Percentiles rank a stretch among this genome's conserved stretches.
phyloP scores from a whole-genome alignment of 306 rosid species.

The Oxytropis ochrocephala region DNA sequence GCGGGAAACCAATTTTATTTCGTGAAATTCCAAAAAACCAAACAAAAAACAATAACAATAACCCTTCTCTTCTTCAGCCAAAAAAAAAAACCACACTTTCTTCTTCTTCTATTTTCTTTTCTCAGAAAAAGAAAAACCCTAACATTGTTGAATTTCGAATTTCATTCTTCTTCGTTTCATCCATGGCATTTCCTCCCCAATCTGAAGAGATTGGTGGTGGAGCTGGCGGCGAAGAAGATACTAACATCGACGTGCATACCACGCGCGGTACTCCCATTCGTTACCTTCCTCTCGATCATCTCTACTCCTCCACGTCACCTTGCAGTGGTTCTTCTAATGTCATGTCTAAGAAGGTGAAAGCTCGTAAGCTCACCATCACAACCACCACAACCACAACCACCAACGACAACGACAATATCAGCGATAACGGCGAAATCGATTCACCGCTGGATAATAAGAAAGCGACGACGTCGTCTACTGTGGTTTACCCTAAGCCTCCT shows the following conservation, averaged over 20 bases:
- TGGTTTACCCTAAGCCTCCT: conserved; percentile 31
- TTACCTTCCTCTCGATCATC: conserved; percentile 82
- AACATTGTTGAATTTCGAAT: neutral
- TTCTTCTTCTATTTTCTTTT: neutral
- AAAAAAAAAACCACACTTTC: neutral
- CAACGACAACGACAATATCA: neutral
- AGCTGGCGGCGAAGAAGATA: conserved; percentile 39
- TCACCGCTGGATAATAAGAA: neutral
- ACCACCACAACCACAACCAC: neutral
- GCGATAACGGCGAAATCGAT: conserved; percentile 8
- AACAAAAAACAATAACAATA: neutral
- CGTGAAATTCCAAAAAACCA: neutral
- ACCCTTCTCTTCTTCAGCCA: neutral
- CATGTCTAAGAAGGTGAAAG: conserved; percentile 92
- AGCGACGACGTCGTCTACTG: neutral
- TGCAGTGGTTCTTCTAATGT: conserved; percentile 87
- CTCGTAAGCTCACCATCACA: conserved; percentile 47
- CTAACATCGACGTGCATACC: conserved; percentile 48
- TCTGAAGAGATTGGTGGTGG: conserved; percentile 8
- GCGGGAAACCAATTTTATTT: neutral
- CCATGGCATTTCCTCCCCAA: conserved; percentile 48
- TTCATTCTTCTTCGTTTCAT: neutral
- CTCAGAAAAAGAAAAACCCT: neutral
- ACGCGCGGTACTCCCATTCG: conserved; percentile 59
- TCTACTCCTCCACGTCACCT: conserved; percentile 86